These are phyloP conservation scores for Evansstolkia leycettana DNA, from an alignment of 495 filamentous ascomycete species.

Conservation along the genomic window DNA sequence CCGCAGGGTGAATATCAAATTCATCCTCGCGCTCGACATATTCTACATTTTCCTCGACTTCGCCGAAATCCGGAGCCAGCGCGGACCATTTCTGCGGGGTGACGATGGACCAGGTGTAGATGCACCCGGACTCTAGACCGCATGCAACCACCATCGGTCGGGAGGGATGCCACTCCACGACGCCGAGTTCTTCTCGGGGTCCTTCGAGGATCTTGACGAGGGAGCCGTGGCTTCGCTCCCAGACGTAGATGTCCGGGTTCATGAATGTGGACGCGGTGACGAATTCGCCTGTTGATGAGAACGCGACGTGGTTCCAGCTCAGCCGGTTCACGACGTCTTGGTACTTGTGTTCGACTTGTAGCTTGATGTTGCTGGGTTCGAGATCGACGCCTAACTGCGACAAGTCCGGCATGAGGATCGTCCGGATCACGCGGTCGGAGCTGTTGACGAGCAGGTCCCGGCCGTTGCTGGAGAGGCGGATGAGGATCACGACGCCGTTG, in stretches of 20 bases:
- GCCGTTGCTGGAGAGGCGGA: conserved; percentile 73
- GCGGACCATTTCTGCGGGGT: conserved; percentile 94
- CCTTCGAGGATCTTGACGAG: conserved; percentile 93
- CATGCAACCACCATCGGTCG: conserved; percentile 81
- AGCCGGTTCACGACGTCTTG: conserved; percentile 93
- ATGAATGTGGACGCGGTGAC: conserved; percentile 89
- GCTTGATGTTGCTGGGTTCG: conserved; percentile 46
- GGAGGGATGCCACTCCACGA: conserved; percentile 93
- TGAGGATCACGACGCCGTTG: conserved; percentile 74
- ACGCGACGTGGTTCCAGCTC: conserved; percentile 90
- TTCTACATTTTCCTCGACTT: conserved; percentile 96
- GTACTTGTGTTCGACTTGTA: conserved; percentile 95
- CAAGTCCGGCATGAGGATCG: conserved; percentile 62
- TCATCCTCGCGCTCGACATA: conserved; percentile 94
- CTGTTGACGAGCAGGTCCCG: conserved; percentile 80
- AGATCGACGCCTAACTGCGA: conserved; percentile 33
- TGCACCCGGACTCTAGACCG: conserved; percentile 75
- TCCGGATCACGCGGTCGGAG: conserved; percentile 84
- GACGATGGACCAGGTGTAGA: conserved; percentile 88
- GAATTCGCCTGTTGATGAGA: conserved; percentile 78
- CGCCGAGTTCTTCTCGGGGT: conserved; percentile 84
- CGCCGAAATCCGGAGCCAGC: conserved; percentile 88
- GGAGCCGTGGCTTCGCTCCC: conserved; percentile 89
- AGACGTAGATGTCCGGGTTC: conserved; percentile 97
- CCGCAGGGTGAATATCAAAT: conserved; percentile 92